Conservation (phyloP, 768 basidiomycete species). For the Austroboletus festivus region DNA sequence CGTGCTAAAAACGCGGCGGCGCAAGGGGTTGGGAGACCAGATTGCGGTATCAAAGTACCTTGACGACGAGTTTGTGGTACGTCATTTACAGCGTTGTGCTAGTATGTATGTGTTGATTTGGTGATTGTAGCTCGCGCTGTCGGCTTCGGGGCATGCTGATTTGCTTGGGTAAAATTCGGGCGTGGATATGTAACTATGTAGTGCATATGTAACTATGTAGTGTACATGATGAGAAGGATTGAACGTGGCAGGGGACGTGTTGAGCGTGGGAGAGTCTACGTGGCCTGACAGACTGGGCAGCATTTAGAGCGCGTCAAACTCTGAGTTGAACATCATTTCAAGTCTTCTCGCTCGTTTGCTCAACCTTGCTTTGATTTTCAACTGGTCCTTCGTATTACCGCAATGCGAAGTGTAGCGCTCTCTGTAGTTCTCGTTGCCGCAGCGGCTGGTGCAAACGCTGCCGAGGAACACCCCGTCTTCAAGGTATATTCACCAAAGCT, state of each 20-base stretch:
- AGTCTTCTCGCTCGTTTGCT: conserved; percentile 36
- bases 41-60: conserved; percentile 97
- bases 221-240: conserved; percentile 5
- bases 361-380: conserved; percentile 29
- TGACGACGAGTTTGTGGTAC: conserved; percentile 93
- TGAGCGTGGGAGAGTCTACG: conserved; percentile 44
- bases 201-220: conserved; percentile 9
- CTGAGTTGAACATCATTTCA: conserved; percentile 10
- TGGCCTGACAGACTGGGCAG: conserved; percentile 38
- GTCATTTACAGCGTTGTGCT: conserved; percentile 29
- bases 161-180: conserved; percentile 58
- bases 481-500: conserved; percentile 44
- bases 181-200: no score
- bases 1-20: conserved; percentile 91
- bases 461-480: conserved; percentile 64
- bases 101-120: conserved; percentile 8
- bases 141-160: conserved; percentile 95
- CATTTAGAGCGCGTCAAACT: conserved; percentile 31
- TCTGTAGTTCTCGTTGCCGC: conserved; percentile 67
- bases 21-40: conserved; percentile 96
- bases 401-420: conserved; percentile 86
- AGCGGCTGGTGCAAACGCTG: conserved; percentile 60
- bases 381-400: conserved; percentile 64
- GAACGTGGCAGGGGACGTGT: conserved; percentile 4
- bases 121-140: conserved; percentile 75